Conservation (phyloP, 345 rosid species). For the Euclidium syriacum region DNA sequence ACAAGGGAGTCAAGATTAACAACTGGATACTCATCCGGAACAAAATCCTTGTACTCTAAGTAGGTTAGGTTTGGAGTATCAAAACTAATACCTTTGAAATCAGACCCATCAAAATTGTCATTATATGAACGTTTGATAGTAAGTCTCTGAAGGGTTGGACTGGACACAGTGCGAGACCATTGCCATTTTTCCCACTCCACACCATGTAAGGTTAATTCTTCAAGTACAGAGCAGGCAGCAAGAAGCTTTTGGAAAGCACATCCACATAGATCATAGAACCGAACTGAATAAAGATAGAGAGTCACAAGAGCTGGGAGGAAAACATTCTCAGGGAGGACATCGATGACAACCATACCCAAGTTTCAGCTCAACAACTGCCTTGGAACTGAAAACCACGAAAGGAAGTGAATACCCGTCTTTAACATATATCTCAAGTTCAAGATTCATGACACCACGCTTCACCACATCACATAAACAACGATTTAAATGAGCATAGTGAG, state of each 20-base stretch:
- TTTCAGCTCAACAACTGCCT: conserved; percentile 10
- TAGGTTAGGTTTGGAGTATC: not conserved
- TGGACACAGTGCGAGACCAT: too few species aligned
- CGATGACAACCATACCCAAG: not conserved
- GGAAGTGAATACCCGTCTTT: not conserved
- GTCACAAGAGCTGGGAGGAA: conserved; percentile 8
- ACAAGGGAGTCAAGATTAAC: conserved; percentile 2
- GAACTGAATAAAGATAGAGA: conserved; percentile 4
- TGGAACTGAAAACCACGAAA: conserved; percentile 1
- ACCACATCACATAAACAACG: conserved; percentile 14
- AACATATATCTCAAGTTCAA: not conserved
- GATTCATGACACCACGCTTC: conserved; percentile 16
- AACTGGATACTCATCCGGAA: not conserved
- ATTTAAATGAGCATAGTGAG: not conserved
- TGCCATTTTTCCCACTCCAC: too few species aligned
- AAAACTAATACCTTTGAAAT: not conserved
- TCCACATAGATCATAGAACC: not conserved
- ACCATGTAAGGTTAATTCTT: not conserved
- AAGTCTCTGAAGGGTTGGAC: too few species aligned
- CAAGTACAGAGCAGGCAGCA: conserved; percentile 17
- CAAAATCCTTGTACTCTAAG: not conserved
- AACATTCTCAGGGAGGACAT: not conserved
- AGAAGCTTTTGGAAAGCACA: conserved; percentile 23
- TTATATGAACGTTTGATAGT: too few species aligned
- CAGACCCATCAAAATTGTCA: too few species aligned